phyloP scores from a whole-genome alignment of 176 grass and related monocot genomes.

The Saccharum spontaneum region DNA sequence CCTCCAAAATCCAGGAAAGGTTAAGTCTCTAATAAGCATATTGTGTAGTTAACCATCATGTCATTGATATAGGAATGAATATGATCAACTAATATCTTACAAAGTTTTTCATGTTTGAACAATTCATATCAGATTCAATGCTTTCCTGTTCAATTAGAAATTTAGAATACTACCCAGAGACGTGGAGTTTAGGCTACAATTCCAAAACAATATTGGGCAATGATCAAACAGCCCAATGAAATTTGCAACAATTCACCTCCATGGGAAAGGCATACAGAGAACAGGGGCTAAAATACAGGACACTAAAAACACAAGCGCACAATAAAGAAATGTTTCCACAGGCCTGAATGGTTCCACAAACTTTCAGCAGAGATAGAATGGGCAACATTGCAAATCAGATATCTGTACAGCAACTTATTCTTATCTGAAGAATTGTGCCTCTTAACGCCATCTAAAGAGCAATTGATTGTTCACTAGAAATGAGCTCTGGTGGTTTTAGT shows the following conservation, averaged over 20 bases:
- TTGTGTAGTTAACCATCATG: neutral
- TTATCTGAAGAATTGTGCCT: no score
- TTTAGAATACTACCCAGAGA: neutral
- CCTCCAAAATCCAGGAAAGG: neutral
- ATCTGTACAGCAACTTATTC: no score
- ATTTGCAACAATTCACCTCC: neutral
- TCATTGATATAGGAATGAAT: neutral
- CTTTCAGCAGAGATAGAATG: neutral
- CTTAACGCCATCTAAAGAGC: no score
- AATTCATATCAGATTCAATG: neutral
- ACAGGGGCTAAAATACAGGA: neutral
- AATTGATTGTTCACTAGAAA: no score
- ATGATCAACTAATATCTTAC: constrained; percentile 10
- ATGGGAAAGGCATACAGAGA: neutral
- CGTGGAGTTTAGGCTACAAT: neutral
- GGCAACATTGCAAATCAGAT: no score
- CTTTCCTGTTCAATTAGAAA: neutral
- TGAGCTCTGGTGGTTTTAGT: no score
- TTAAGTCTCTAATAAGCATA: constrained; percentile 10
- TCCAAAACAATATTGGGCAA: neutral
- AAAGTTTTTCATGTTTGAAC: neutral
- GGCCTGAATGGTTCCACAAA: neutral
- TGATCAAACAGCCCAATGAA: neutral
- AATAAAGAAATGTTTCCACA: neutral
- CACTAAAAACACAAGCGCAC: neutral